Base-by-base conservation (phyloP, 179 eudicot species). In the Beta corolliflora region DNA sequence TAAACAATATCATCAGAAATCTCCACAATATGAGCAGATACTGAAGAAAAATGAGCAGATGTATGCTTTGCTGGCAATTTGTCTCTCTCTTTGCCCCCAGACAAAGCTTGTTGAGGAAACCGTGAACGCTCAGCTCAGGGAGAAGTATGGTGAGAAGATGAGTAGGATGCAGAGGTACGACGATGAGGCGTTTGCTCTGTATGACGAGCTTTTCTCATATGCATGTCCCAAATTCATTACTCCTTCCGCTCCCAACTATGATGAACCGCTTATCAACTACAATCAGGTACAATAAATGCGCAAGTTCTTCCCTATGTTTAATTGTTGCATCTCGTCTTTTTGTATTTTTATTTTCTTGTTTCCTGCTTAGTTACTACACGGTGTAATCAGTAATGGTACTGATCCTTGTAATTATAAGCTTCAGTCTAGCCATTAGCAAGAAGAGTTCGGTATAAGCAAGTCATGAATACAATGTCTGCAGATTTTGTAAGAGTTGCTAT, bases 11-110 rank as follows among this genome's bases (percentile, higher is more conserved):
- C 98, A 95, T 85, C 92, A 94, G 86, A 95, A 95, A 83, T 95
- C 99, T 69, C 91, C 99, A 8, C 98, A 95, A 84, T 94, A 90
- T 83, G 99, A 95, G 84, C 99, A 91, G 83, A 94, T 95, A 83
- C 84, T 95, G 81, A 95, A 95, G 92, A 95, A 95, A 86, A 94
- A 94, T 82, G 98, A 94, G 91, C 99, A 95, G 89, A 95, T 94
- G 99, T 95, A 95, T 89, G 99, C 99, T 19, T 83, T 95, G 86
- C 86, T 94, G 77, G 94, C 99, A 48, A 82, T 94, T 79, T 86
- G 87, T 80, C 90, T 94, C 59, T 94, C 94, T 19, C 93, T 95
- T 59, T 95, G 98, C 78, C 98, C 99, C 73, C 98, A 92, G 87
- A 88, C 87, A 53, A 94, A 91, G 85, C 98, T 94, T 86, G 92